Base-by-base conservation (phyloP, 371 early-diverging fungal genomes). In the Smittium culicis region DNA sequence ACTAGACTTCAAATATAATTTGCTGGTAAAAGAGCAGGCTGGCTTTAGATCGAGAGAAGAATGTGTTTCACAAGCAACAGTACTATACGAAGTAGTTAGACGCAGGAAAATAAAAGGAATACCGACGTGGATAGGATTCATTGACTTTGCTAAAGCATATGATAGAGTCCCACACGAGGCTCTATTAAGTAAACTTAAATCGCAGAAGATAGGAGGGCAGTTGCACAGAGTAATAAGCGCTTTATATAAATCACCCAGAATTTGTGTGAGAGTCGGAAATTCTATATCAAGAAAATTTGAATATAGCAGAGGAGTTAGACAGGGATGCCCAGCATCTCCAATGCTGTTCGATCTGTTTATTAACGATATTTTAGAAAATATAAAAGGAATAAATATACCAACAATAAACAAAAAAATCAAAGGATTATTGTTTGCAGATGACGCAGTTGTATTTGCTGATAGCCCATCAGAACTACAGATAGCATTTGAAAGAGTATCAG, bases 141-240 rank as follows among this genome's bases (percentile, higher is more conserved):
- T 62, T 62, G 62, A 62, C 30, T 62, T 62, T 62, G 17, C 32
- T 25, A 62, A 62, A 62, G 62, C 62, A 34, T 62, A 62, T 8
- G 30, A 62, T 35, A 62, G 30, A 62, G 62, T 62, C 16, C 62
- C 32, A 35, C 62, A 62, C 25, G 11, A 62, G 20, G 32, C 35
- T 28, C 25, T 62, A 30, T 32, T 62, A 8, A 14, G 8, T 2
- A 62, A 62, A 62, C 35, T 62, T 8, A 62, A 62, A 62, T 25
- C 11, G 14, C 16, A 62, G 14, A 30, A 25, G 30, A 62, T 17
- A 8, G 25, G 11, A 25, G 17, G 62, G 3, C 16, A 62, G 8
- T 62, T 62, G 30, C 30, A 34, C 34, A 35, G 17, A 32, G 30
- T 62, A 5, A 62, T 62, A 14, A 62, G 30, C 20, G 62, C 20